phyloP scores from a whole-genome alignment of 2,329 filamentous ascomycete species.

The Alternaria sp. region DNA sequence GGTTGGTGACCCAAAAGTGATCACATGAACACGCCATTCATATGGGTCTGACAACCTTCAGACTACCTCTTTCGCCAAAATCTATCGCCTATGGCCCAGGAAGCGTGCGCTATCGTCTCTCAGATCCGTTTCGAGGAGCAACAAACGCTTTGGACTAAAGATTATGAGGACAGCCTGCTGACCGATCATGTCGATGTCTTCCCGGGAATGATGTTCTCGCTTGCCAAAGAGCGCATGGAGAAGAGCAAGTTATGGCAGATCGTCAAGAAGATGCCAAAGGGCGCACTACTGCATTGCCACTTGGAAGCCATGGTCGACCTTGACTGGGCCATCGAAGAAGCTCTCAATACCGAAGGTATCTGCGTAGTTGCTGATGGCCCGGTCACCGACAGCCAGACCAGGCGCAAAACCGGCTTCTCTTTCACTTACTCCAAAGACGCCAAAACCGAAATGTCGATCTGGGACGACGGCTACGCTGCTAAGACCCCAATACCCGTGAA shows the following conservation, averaged over 20 bases:
- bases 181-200: conserved; percentile 72
- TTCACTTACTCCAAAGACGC: conserved; percentile 63
- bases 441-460: conserved; percentile 63
- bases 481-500: conserved; percentile 66
- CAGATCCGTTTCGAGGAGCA: conserved; percentile 82
- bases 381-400: conserved; percentile 63
- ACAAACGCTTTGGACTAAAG: conserved; percentile 76
- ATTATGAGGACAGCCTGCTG: conserved; percentile 74
- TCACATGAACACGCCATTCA: neutral
- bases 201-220: conserved; percentile 92
- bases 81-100: conserved; percentile 79
- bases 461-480: conserved; percentile 69
- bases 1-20: conserved; percentile 60
- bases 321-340: conserved; percentile 77
- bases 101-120: conserved; percentile 81
- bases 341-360: conserved; percentile 76
- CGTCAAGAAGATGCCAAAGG: conserved; percentile 87
- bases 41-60: conserved; percentile 48
- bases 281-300: conserved; percentile 84
- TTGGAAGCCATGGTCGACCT: conserved; percentile 91
- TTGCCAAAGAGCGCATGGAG: conserved; percentile 88
- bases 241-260: conserved; percentile 85
- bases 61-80: conserved; percentile 75
- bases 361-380: conserved; percentile 69
- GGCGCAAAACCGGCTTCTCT: conserved; percentile 63